Evolutionary conservation across 352 stramenopile genomes (phyloP).

Genomic region (Phytophthora lateralis): DNA sequence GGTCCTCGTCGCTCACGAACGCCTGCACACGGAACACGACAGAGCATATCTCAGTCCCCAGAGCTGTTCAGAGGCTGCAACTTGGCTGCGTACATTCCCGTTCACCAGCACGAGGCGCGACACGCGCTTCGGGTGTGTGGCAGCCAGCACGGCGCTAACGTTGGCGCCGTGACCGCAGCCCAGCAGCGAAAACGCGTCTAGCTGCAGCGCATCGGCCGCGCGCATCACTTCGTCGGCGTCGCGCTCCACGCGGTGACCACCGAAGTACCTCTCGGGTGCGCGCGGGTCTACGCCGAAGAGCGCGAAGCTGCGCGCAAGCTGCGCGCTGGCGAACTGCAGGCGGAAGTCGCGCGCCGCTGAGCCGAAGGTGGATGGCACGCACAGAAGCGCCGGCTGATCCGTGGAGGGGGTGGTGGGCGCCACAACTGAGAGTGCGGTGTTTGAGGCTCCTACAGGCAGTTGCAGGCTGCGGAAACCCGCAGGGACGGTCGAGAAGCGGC

Average conservation of each 20-base stretch:
- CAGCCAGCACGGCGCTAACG: slow-evolving; percentile 67
- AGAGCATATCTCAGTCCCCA: slow-evolving; percentile 16
- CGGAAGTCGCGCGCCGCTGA: slow-evolving; percentile 64
- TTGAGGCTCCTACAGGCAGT: slow-evolving; percentile 39
- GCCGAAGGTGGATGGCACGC: slow-evolving; percentile 73
- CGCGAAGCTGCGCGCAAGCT: slow-evolving; percentile 52
- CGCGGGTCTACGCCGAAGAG: slow-evolving; percentile 75
- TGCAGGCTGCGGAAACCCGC: slow-evolving; percentile 38
- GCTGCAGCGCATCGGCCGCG: slow-evolving; percentile 59
- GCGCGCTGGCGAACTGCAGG: slow-evolving; percentile 51
- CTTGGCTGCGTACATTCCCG: slow-evolving; percentile 61
- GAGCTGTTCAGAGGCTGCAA: slow-evolving; percentile 9
- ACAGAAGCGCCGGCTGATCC: slow-evolving; percentile 54
- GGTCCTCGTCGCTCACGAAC: slow-evolving; percentile 76
- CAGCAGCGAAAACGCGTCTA: slow-evolving; percentile 75
- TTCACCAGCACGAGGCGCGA: slow-evolving; percentile 78
- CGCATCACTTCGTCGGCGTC: slow-evolving; percentile 75
- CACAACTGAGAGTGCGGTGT: slow-evolving; percentile 55
- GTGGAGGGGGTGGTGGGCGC: slow-evolving; percentile 11
- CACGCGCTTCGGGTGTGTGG: slow-evolving; percentile 69
- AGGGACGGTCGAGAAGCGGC: slow-evolving; percentile 24
- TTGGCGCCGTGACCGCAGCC: slow-evolving; percentile 83
- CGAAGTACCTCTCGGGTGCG: slow-evolving; percentile 52
- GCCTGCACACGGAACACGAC: slow-evolving; percentile 42
- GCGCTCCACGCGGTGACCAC: slow-evolving; percentile 62